Conservation (phyloP, 805 yeast species). For the Yamadazyma phyllophila region DNA sequence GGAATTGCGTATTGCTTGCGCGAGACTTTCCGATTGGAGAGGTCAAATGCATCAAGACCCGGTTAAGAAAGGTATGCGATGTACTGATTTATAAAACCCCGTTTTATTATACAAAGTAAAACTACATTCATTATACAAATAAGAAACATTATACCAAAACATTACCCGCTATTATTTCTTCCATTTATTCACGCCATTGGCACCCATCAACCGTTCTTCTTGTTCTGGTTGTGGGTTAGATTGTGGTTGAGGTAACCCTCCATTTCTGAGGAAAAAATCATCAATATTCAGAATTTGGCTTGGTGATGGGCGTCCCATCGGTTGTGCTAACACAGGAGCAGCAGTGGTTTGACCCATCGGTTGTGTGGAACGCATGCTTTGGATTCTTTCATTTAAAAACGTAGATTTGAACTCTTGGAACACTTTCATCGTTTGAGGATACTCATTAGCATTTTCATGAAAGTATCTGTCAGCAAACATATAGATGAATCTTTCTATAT, state of each 20-base stretch:
- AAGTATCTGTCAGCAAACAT: constrained; percentile 43
- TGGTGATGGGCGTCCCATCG: constrained; percentile 8
- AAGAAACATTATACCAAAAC: not conserved
- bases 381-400: constrained; percentile 40
- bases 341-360: not conserved
- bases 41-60: not conserved
- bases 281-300: constrained; percentile 19
- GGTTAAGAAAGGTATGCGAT: not conserved
- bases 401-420: constrained; percentile 44
- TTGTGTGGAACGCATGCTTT: constrained; percentile 23
- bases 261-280: constrained; percentile 22
- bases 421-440: constrained; percentile 42
- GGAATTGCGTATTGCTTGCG: no score
- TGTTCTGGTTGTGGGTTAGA: not conserved
- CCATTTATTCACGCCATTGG: constrained; percentile 8
- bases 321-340: constrained; percentile 3
- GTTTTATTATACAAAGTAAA: constrained; percentile 5
- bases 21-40: not conserved
- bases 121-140: constrained; percentile 7
- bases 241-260: constrained; percentile 7
- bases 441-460: constrained; percentile 38
- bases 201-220: constrained; percentile 6
- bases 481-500: constrained; percentile 40
- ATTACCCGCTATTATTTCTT: constrained; percentile 3
- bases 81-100: not conserved